Evolutionary conservation across 805 yeast species (phyloP), one percentile per base, ranked within the genome.

Genomic region (Zygoascus flipseniorum): DNA sequence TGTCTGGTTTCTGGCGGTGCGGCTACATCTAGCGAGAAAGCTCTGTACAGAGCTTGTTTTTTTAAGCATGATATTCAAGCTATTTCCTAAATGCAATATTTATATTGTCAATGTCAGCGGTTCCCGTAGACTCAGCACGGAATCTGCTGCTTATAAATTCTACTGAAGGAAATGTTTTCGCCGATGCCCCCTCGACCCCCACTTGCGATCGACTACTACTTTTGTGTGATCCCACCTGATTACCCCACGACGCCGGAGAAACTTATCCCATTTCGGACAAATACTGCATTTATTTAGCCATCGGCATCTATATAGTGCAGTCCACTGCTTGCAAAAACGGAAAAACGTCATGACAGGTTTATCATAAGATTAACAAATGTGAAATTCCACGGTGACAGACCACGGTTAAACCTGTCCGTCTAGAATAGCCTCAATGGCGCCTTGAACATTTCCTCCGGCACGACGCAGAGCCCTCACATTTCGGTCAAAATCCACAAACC

Each of bases 371-470:
- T 6, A 6, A 23, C 28, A 23, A 4, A 23, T 23, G 6, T 23
- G 28, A 4, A n/a, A 23, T 23, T 23, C 28, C 28, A 23, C 6
- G 28, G 6, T 23, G 28, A 23, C 28, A 23, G 28, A 23, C 3
- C 3, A 3, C 4, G 20, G 6, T 61, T 67, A 80, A 43, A 78
- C 76, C 53, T 72, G 70, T 28, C 86, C 86, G 56, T 77, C 85
- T 54, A 90, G 76, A 61, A 90, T 73, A 52, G 88, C 86, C 69
- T 92, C 97, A 50, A 92, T 76, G 10, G 99, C 99, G 47, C 97
- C 97, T 72, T 92, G 97, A 26, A 92, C 97, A 58, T 90, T 87
- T 8, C 99, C 99, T 35, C 99, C 99, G 52, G 92, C 82, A 71
- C 98, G 82, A 73, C 97, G 82, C 62, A 93, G 77, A 1, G 98